phyloP scores from a whole-genome alignment of 2,329 filamentous ascomycete species.

The Colletotrichum truncatum region DNA sequence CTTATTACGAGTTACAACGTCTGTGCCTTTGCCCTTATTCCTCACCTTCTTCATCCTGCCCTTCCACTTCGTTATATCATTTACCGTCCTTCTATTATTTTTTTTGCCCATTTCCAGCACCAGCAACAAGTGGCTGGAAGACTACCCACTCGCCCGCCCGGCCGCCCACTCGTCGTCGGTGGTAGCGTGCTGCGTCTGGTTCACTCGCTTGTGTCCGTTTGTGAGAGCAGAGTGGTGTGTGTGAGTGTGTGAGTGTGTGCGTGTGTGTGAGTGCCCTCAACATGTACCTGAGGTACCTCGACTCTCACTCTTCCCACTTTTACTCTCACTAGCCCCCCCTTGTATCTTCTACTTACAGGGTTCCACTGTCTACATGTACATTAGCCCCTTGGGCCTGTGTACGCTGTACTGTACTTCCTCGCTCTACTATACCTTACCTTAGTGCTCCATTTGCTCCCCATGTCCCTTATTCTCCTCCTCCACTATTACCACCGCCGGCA shows the following conservation, averaged over 20 bases:
- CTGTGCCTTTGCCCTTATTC: background rate
- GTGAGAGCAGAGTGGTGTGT: background rate
- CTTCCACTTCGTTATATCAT: background rate
- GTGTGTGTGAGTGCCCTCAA: background rate
- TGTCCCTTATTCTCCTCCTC: constrained; percentile 29
- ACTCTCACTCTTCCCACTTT: constrained; percentile 1
- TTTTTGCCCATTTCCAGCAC: background rate
- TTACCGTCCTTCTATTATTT: background rate
- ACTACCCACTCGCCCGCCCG: constrained; percentile 5
- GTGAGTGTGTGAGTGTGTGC: background rate
- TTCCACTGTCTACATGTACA: constrained; percentile 18
- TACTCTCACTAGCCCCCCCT: constrained; percentile 18
- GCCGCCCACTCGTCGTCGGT: background rate
- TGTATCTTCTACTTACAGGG: constrained; percentile 28
- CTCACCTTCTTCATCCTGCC: background rate
- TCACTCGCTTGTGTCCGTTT: background rate
- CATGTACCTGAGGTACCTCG: background rate
- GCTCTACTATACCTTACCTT: constrained; percentile 9
- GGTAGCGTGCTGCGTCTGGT: background rate
- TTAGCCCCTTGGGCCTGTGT: constrained; percentile 27
- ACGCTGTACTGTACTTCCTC: constrained; percentile 16
- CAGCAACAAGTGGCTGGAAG: background rate
- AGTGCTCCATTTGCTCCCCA: constrained; percentile 18
- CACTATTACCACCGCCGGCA: constrained; percentile 15
- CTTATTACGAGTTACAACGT: background rate